Conservation (phyloP, 441 rosid species). For the Pelargonium fulgidum region DNA sequence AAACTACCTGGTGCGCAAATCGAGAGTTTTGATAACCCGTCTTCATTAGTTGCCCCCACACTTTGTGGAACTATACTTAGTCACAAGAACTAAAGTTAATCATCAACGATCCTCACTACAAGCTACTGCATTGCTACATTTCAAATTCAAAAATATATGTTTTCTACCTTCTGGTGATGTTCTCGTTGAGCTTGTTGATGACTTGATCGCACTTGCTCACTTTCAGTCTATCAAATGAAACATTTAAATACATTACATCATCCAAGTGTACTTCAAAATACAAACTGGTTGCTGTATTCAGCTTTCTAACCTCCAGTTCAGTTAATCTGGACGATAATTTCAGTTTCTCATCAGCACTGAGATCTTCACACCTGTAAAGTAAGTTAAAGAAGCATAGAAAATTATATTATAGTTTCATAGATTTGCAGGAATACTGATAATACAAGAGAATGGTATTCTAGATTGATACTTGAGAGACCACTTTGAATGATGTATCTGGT, state of each 20-base stretch:
- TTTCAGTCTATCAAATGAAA: slow-evolving; percentile 32
- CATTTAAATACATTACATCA: slow-evolving; percentile 10
- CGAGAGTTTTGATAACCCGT: slow-evolving; percentile 98
- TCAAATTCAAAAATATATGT: not conserved
- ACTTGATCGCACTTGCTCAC: slow-evolving; percentile 46
- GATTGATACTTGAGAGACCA: slow-evolving; percentile 67
- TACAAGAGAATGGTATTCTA: slow-evolving; percentile 7
- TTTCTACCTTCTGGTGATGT: slow-evolving; percentile 63
- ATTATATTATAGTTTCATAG: not conserved
- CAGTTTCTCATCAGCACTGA: slow-evolving; percentile 37
- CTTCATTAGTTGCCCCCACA: slow-evolving; percentile 98
- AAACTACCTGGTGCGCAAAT: slow-evolving; percentile 84
- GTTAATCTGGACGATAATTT: slow-evolving; percentile 32
- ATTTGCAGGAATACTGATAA: not conserved
- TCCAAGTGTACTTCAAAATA: slow-evolving; percentile 7
- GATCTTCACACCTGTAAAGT: slow-evolving; percentile 48
- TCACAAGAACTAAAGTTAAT: not conserved
- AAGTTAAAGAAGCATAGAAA: not conserved
- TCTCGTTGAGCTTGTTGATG: slow-evolving; percentile 74
- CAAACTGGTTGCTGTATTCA: not conserved
- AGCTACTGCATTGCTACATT: not conserved
- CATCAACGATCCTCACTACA: not conserved
- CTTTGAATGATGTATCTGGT: slow-evolving; percentile 65
- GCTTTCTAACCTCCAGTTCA: slow-evolving; percentile 52
- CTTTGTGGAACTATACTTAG: slow-evolving; percentile 69